These are phyloP conservation scores for Mycothermus thermophilus DNA, from an alignment of 495 filamentous ascomycete genomes.

Conservation along the genomic window DNA sequence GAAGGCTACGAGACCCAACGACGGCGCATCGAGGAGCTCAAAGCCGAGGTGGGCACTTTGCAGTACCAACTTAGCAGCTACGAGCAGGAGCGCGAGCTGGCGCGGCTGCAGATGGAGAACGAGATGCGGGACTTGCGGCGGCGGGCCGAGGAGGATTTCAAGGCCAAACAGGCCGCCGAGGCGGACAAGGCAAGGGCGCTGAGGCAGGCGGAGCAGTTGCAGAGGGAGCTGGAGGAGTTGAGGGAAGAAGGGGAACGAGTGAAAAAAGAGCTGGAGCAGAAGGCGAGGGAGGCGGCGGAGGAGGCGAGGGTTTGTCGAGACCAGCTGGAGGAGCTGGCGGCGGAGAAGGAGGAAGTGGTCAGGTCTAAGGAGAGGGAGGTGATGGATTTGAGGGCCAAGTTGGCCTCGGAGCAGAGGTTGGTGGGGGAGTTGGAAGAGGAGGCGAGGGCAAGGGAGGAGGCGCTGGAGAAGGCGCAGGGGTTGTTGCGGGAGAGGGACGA, in stretches of 20 bases:
- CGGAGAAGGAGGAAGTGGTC: conserved; percentile 54
- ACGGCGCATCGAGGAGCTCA: conserved; percentile 37
- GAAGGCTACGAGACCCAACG: conserved; percentile 39
- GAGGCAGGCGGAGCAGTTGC: conserved; percentile 57
- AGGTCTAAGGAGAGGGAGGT: conserved; percentile 55
- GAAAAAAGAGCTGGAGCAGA: conserved; percentile 55
- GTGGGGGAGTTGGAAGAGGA: conserved; percentile 62
- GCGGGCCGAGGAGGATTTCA: conserved; percentile 70
- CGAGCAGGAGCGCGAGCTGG: conserved; percentile 76
- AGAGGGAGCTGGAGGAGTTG: conserved; percentile 54
- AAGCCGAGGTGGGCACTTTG: conserved; percentile 40
- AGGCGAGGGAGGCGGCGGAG: conserved; percentile 55
- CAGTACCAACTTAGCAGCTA: conserved; percentile 47
- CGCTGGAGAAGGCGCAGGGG: conserved; percentile 51
- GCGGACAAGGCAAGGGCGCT: conserved; percentile 50
- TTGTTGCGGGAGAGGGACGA: conserved; percentile 52
- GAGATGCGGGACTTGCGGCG: conserved; percentile 63
- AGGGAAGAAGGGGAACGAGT: conserved; percentile 35
- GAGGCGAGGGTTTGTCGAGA: conserved; percentile 59
- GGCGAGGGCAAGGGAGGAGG: conserved; percentile 44
- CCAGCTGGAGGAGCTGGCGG: conserved; percentile 60
- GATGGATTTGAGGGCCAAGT: conserved; percentile 56
- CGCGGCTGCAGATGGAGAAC: conserved; percentile 61
- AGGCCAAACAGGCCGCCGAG: conserved; percentile 63
- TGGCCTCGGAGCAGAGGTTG: conserved; percentile 50